Evolutionary conservation across 1,284 basidiomycete genomes (phyloP).

Genomic region (Ustilago hordei): DNA sequence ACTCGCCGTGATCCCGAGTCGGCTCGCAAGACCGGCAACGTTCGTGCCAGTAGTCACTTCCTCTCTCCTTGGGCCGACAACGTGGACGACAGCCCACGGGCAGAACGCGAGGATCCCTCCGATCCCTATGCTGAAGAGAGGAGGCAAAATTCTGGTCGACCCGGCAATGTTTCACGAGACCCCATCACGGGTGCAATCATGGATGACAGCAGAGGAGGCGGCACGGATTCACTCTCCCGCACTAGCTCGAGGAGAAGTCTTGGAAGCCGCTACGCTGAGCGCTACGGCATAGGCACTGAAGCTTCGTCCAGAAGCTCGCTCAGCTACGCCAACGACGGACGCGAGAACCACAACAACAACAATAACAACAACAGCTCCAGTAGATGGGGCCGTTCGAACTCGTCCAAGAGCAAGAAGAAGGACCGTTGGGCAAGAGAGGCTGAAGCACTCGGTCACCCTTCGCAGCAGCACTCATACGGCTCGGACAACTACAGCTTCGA

Average conservation of each 20-base stretch:
- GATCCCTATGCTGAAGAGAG: constrained; percentile 45
- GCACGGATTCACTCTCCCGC: constrained; percentile 33
- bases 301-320: constrained; percentile 47
- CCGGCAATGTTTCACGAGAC: constrained; percentile 35
- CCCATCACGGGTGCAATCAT: constrained; percentile 53
- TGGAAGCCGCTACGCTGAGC: constrained; percentile 53
- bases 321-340: constrained; percentile 36
- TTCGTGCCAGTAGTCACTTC: constrained; percentile 37
- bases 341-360: constrained; percentile 9
- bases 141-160: constrained; percentile 33
- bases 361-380: constrained; percentile 8
- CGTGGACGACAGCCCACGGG: constrained; percentile 46
- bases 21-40: constrained; percentile 39
- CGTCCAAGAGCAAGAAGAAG: constrained; percentile 48
- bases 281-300: constrained; percentile 45
- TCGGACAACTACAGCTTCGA: constrained; percentile 42
- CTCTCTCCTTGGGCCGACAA: constrained; percentile 55
- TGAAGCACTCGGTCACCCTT: constrained; percentile 39
- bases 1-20: constrained; percentile 43
- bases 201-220: constrained; percentile 29
- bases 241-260: constrained; percentile 45
- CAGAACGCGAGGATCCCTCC: constrained; percentile 48
- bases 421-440: constrained; percentile 55
- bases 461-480: constrained; percentile 30
- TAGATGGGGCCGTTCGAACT: constrained; percentile 43